phyloP scores from a whole-genome alignment of 805 yeast genomes.

The Blastobotrys mokoenaii region DNA sequence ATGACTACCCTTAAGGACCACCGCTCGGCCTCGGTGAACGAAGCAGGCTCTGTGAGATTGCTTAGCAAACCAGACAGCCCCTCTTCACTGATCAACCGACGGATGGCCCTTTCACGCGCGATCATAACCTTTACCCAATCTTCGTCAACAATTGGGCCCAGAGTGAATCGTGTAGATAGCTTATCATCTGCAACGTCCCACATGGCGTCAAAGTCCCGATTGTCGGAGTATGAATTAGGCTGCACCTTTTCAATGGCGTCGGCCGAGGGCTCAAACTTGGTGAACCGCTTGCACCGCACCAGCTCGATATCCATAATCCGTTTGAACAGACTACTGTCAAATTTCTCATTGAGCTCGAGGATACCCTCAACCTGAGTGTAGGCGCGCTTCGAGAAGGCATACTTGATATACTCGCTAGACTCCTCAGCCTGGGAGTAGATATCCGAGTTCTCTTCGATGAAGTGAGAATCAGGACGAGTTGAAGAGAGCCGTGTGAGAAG shows the following conservation, averaged over 20 bases:
- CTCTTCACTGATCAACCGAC: conserved; percentile 14
- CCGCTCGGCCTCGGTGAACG: conserved; percentile 31
- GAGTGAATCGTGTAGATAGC: conserved; percentile 17
- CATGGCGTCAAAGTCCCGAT: conserved; percentile 49
- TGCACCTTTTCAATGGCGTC: background rate
- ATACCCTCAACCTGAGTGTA: conserved; percentile 64
- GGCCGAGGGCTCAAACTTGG: conserved; percentile 4
- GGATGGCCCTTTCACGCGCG: conserved; percentile 24
- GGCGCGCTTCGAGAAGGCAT: conserved; percentile 50
- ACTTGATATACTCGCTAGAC: conserved; percentile 38
- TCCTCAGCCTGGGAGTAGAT: conserved; percentile 51
- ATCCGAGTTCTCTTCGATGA: conserved; percentile 33
- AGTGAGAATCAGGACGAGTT: conserved; percentile 34
- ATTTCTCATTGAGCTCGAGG: conserved; percentile 46
- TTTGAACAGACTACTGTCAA: conserved; percentile 41
- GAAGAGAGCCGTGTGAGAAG: conserved; percentile 42
- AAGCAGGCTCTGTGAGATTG: conserved; percentile 1
- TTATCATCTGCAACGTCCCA: conserved; percentile 40
- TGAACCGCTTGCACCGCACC: conserved; percentile 17
- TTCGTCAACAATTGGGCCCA: conserved; percentile 23
- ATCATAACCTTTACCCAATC: conserved; percentile 31
- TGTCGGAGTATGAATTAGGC: conserved; percentile 33
- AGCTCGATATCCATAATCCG: conserved; percentile 26
- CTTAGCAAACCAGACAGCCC: background rate
- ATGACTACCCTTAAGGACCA: conserved; percentile 27